Evolutionary conservation across 495 filamentous ascomycete genomes (phyloP).

Genomic region (Neurospora sp.): DNA sequence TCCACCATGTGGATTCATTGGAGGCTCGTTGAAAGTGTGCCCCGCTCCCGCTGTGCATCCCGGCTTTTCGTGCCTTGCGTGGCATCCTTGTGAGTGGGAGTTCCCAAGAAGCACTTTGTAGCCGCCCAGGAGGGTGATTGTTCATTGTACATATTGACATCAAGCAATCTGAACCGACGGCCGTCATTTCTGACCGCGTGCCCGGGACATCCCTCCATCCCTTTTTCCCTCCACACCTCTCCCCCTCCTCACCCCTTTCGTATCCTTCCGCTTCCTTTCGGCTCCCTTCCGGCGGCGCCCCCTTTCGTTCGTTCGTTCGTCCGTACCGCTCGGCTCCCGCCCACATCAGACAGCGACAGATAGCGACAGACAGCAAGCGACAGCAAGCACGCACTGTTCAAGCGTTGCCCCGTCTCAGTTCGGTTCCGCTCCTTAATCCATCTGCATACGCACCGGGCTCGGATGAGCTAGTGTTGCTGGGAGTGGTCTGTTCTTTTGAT

Average conservation of each 20-base stretch:
- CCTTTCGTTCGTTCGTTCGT: neutral
- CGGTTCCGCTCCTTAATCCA: neutral
- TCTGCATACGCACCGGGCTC: neutral
- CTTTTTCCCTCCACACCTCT: neutral
- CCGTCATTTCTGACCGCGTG: neutral
- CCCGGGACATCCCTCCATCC: neutral
- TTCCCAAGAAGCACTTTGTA: neutral
- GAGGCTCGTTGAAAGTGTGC: neutral
- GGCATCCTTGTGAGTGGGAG: neutral
- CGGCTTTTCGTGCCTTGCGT: neutral
- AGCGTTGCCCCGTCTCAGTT: neutral
- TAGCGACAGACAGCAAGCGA: neutral
- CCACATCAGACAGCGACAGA: neutral
- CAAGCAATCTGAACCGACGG: neutral
- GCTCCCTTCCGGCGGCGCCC: neutral
- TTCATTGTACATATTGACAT: constrained; percentile 1
- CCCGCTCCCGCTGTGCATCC: neutral
- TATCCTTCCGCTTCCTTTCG: neutral
- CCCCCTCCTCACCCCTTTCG: neutral
- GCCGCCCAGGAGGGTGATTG: neutral
- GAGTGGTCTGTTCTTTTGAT: neutral
- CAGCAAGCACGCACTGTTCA: neutral
- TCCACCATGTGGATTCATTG: neutral
- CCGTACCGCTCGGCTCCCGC: neutral
- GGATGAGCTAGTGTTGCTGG: neutral